Conservation (phyloP, 257 asterid species). For the Nemophila menziesii region DNA sequence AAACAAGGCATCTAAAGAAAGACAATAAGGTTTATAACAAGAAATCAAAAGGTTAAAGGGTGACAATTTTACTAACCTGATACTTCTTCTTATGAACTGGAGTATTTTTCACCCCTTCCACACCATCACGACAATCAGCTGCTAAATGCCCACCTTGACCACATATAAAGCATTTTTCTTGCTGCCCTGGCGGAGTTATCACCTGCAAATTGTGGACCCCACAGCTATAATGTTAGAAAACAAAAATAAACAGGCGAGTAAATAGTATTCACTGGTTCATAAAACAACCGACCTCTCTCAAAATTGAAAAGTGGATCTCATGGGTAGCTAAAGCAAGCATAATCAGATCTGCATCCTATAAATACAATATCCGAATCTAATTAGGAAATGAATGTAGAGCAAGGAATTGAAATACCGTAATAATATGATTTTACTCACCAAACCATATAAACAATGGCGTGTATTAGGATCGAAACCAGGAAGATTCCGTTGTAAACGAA, state of each 20-base stretch:
- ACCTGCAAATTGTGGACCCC: conserved; percentile 33
- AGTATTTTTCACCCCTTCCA: conserved; percentile 35
- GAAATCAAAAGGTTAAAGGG: conserved; percentile 9
- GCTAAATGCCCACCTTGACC: conserved; percentile 92
- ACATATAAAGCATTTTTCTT: conserved; percentile 77
- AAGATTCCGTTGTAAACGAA: conserved; percentile 82
- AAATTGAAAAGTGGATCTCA: conserved; percentile 83
- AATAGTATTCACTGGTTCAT: conserved; percentile 6
- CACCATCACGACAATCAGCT: conserved; percentile 61
- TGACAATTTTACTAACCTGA: conserved; percentile 47
- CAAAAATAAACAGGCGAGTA: background rate
- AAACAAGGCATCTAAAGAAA: background rate
- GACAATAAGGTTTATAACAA: conserved; percentile 2
- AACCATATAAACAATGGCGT: conserved; percentile 85
- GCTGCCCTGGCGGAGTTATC: conserved; percentile 62
- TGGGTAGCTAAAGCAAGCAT: conserved; percentile 95
- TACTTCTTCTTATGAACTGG: conserved; percentile 80
- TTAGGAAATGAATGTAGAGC: background rate
- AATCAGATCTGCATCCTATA: conserved; percentile 91
- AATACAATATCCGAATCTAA: background rate
- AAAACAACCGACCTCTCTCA: conserved; percentile 77
- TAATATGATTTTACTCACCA: conserved; percentile 43
- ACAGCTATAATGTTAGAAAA: background rate
- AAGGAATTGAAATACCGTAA: conserved; percentile 6
- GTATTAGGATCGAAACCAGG: conserved; percentile 93